Evolutionary conservation across 768 basidiomycete species (phyloP), one percentile per base, ranked within the genome.

Genomic region (Agaricus sinodeliciosus): DNA sequence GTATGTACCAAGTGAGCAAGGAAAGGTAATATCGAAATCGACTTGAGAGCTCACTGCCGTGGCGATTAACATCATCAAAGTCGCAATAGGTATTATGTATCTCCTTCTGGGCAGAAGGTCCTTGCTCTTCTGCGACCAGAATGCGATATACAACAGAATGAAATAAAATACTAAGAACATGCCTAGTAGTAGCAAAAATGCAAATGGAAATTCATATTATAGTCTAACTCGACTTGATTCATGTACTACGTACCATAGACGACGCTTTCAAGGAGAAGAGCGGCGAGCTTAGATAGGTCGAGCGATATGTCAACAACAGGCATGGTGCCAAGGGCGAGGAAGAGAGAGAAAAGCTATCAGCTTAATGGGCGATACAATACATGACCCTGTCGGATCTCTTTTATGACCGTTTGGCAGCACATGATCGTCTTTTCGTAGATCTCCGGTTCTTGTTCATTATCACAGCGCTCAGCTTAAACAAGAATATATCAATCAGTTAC

Each of bases 201-300:
- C 0, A 19, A 35, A 9, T 35, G 42, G 6, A 22, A 5, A 31
- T 31, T 2, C 11, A 11, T 22, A 31, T 31, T 31, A 9, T 19
- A 11, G 31, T 8, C 19, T 36, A 7, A 22, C 19, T 15, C n/a
- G 4, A 8, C 11, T 8, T 11, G 25, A 27, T 6, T 39, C 15
- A 15, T 18, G 35, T 25, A 13, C 3, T 9, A 39, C 22, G 9
- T 13, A 52, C 51, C 51, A 13, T 53, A 53, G 15, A 46, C 19
- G 7, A 53, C 16, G 37, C 51, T 53, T 36, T 53, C 51, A n/a
- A 53, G 22, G 3, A 53, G 16, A 11, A 53, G 36, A 9, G 51
- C 51, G 7, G 44, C 46, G 44, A 53, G 51, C 36, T 53, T 26
- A 19, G 51, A 16, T 22, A 25, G 22, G 18, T 46, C 19, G 5